Conservation (phyloP, 495 filamentous ascomycete genomes). For the Pseudoneurospora amorphoporcata region DNA sequence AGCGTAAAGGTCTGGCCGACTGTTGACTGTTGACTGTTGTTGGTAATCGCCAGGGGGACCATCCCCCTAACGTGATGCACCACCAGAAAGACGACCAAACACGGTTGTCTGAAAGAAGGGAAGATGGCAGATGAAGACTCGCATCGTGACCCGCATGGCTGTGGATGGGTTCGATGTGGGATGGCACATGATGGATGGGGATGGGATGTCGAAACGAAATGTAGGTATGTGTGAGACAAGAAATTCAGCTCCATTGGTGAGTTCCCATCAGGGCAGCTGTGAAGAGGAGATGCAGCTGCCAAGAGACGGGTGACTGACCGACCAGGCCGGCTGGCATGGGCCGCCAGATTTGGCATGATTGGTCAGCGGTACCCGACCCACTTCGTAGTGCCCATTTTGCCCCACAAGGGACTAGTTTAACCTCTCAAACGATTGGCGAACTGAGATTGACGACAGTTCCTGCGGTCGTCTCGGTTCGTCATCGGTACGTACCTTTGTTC, state of each 20-base stretch:
- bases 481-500: neutral
- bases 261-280: neutral
- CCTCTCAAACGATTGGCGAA: neutral
- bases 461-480: neutral
- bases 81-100: neutral
- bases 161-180: neutral
- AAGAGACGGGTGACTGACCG: neutral
- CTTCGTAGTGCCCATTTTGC: no score
- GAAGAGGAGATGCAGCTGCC: neutral
- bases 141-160: neutral
- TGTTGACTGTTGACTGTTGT: neutral
- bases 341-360: neutral
- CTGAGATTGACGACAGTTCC: neutral
- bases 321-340: neutral
- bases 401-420: neutral
- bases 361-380: no score
- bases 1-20: neutral
- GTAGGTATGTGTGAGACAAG: neutral
- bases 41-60: neutral
- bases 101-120: neutral
- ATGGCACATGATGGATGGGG: neutral
- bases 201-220: neutral
- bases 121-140: neutral
- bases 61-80: neutral
- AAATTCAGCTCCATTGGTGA: neutral